Evolutionary conservation across 1,284 basidiomycete genomes (phyloP).

Genomic region (Flammula alnicola): DNA sequence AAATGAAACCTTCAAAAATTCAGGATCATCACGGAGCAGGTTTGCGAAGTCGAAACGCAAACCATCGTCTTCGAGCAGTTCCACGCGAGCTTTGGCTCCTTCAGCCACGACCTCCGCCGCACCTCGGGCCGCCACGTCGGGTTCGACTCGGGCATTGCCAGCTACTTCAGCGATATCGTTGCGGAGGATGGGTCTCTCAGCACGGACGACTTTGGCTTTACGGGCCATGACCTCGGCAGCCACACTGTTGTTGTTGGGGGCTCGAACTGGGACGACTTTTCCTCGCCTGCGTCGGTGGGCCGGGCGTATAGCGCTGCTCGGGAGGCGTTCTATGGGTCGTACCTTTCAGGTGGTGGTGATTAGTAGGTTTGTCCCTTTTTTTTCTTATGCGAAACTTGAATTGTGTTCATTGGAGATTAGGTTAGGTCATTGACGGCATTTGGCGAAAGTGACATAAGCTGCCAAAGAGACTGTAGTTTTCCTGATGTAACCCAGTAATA

Average conservation of each 20-base stretch:
- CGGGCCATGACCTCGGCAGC: conserved; percentile 33
- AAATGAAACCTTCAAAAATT: too few species aligned
- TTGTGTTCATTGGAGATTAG: too few species aligned
- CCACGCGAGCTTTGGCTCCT: neutral
- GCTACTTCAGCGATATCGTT: neutral
- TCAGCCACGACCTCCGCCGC: too few species aligned
- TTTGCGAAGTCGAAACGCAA: neutral
- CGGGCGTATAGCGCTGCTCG: conserved; percentile 28
- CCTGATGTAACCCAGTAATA: too few species aligned
- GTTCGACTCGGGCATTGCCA: neutral
- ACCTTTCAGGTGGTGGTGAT: too few species aligned
- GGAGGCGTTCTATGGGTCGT: conserved; percentile 21
- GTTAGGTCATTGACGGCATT: too few species aligned
- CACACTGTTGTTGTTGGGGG: conserved; percentile 30
- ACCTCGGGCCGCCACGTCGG: neutral
- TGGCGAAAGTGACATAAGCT: too few species aligned
- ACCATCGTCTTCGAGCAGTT: neutral
- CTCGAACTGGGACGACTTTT: conserved; percentile 35
- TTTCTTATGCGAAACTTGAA: too few species aligned
- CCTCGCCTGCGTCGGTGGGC: conserved; percentile 31
- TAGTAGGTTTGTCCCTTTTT: too few species aligned
- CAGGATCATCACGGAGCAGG: neutral
- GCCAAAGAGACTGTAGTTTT: too few species aligned
- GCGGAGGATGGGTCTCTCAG: conserved; percentile 29
- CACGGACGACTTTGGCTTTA: conserved; percentile 36